phyloP scores from a whole-genome alignment of 768 basidiomycete genomes.

The Lactarius sp. region DNA sequence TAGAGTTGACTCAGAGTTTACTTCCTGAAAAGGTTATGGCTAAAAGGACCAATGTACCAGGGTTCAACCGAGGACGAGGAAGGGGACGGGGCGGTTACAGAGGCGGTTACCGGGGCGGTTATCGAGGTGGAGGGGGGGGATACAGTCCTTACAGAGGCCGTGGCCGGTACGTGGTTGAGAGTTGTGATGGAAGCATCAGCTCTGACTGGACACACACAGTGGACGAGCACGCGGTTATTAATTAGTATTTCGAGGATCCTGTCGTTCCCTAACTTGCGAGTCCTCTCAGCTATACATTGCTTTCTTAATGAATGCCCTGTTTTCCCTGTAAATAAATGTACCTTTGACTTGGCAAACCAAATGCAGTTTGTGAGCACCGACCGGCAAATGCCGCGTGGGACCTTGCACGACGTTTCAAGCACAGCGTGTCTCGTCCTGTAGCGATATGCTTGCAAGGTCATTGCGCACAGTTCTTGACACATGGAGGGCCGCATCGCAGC shows the following conservation, averaged over 20 bases:
- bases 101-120: constrained; percentile 52
- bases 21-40: constrained; percentile 65
- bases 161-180: constrained; percentile 58
- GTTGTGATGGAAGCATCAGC: neutral
- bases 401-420: neutral
- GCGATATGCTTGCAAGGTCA: constrained; percentile 16
- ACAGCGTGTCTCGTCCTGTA: too few relatives aligned
- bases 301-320: constrained; percentile 13
- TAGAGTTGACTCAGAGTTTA: neutral
- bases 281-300: constrained; percentile 1
- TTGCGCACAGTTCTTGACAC: constrained; percentile 3
- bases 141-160: constrained; percentile 65
- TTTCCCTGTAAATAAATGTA: constrained; percentile 2
- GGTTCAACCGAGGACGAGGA: constrained; percentile 80
- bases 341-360: neutral
- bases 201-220: constrained; percentile 33
- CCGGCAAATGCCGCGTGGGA: constrained; percentile 9
- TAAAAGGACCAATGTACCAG: constrained; percentile 94
- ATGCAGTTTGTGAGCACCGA: neutral
- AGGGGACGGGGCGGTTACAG: constrained; percentile 46
- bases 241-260: constrained; percentile 36
- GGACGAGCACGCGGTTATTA: constrained; percentile 74
- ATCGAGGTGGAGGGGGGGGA: constrained; percentile 51
- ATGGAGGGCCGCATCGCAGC: neutral
- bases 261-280: constrained; percentile 3